A percentile compares a stretch with the other conserved stretches of the same genome.
These are phyloP conservation scores for Yamadazyma sp. DNA, from an alignment of 1,139 yeast genomes.

Conservation along the genomic window DNA sequence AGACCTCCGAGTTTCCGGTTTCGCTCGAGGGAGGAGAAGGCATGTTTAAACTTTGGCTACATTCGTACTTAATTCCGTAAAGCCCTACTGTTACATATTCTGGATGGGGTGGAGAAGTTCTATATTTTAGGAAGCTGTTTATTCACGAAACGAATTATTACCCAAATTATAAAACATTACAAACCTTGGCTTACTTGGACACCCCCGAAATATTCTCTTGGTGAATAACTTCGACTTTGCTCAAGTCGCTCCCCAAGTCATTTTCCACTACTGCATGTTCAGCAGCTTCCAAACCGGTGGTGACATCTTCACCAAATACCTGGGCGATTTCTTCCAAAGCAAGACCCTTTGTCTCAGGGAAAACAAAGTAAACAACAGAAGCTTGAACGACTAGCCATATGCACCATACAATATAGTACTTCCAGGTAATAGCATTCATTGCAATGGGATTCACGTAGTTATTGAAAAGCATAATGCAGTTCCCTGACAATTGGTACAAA, in stretches of 20 bases:
- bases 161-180: no score
- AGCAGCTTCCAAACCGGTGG: constrained; percentile 4
- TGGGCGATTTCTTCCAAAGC: constrained; percentile 36
- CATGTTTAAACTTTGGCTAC: no score
- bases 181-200: not conserved
- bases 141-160: no score
- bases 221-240: not conserved
- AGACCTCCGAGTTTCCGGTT: no score
- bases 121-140: no score
- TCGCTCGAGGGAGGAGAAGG: no score
- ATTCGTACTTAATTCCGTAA: no score
- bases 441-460: constrained; percentile 53
- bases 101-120: no score
- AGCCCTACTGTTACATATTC: no score
- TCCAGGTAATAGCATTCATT: constrained; percentile 50
- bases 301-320: constrained; percentile 5
- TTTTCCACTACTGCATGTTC: constrained; percentile 4
- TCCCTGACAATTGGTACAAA: constrained; percentile 11
- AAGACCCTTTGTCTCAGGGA: constrained; percentile 45
- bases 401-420: constrained; percentile 48
- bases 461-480: constrained; percentile 26
- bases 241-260: not conserved
- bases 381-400: constrained; percentile 30
- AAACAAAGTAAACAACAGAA: constrained; percentile 29
- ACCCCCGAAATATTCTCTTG: not conserved